Evolutionary conservation across 495 filamentous ascomycete species (phyloP), one percentile per base, ranked within the genome.

Genomic region (Aspergillus olivimuriae): DNA sequence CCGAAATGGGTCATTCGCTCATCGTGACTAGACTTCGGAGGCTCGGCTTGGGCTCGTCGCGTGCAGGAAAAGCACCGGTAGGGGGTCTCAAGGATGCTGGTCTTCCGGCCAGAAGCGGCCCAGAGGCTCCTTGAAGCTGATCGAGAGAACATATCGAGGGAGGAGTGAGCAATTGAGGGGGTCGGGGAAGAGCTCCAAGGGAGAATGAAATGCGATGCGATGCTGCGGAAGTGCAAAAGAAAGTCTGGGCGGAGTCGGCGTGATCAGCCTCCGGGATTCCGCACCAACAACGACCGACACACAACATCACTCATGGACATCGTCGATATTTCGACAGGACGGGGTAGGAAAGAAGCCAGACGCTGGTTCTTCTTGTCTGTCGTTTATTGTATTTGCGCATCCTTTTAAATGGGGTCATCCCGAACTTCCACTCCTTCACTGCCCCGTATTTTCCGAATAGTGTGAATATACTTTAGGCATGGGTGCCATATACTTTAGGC

Each of bases 1-100:
- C 92, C 92, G 58, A 98, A 98, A 67, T 96, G 89, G 23, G 92
- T 98, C 42, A 84, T 87, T 54, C 73, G 64, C 14, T 80, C 74
- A 44, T 76, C 63, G 55, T 70, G 55, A 39, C 67, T 43, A 53
- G 54, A 58, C 60, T 59, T 58, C 38, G 49, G 55, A 33, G 44
- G 54, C 44, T 68, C 68, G 18, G 73, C 64, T 44, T 76, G 66
- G 34, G 63, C 57, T 18, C 56, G 69, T 34, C 52, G 46, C 17
- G 77, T 69, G 60, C 71, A 76, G 33, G 77, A 78, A 50, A 83
- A 75, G 55, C 72, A 73, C 44, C 77, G 65, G 52, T 74, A 73
- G 28, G 68, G 63, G 20, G 58, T 56, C 11, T 56, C 28, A 0
- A 57, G 41, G 11, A 58, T 51, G 38, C 47, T 48, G 5, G 55